Percentiles rank a stretch among this genome's conserved stretches.
These are phyloP conservation scores for Uronychia binucleata DNA, from an alignment of 73 alveolate species.

Conservation along the genomic window DNA sequence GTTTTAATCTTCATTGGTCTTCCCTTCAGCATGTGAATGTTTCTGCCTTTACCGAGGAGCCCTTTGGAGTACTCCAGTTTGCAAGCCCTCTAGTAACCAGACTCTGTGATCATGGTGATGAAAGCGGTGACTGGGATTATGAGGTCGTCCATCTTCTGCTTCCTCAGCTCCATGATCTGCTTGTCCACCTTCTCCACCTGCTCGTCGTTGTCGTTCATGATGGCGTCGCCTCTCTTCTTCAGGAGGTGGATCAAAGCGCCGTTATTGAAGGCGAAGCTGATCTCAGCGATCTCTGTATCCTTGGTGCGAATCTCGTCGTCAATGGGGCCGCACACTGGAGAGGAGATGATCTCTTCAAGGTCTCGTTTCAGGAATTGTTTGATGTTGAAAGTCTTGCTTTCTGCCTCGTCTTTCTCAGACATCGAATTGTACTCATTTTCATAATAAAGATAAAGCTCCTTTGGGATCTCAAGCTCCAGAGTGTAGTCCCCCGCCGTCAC, in stretches of 20 bases:
- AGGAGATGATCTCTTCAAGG: not conserved
- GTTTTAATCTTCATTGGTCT: slow-evolving; percentile 2
- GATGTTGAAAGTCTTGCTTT: not conserved
- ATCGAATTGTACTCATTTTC: not conserved
- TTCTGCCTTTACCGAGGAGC: slow-evolving; percentile 1
- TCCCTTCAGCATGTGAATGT: slow-evolving; percentile 6
- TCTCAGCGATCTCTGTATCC: slow-evolving; percentile 38
- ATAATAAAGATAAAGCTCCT: slow-evolving; percentile 19
- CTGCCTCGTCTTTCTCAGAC: not conserved
- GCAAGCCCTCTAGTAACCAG: slow-evolving; percentile 9
- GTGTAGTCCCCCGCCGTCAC: slow-evolving; percentile 70
- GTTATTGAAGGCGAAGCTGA: slow-evolving; percentile 45
- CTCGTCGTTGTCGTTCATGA: slow-evolving; percentile 11
- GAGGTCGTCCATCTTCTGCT: not conserved
- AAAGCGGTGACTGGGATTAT: slow-evolving; percentile 42
- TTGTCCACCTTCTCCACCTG: not conserved
- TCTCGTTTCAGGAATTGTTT: not conserved
- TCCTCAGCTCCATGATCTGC: slow-evolving; percentile 12
- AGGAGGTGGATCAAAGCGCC: slow-evolving; percentile 21
- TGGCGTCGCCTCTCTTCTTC: slow-evolving; percentile 43
- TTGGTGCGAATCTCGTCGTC: slow-evolving; percentile 1
- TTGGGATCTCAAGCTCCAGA: slow-evolving; percentile 11
- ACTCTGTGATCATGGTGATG: slow-evolving; percentile 25
- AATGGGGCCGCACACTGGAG: not conserved
- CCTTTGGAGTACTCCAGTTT: not conserved